Base-by-base conservation (phyloP, 495 filamentous ascomycete genomes). In the Aspergillus panamensis region DNA sequence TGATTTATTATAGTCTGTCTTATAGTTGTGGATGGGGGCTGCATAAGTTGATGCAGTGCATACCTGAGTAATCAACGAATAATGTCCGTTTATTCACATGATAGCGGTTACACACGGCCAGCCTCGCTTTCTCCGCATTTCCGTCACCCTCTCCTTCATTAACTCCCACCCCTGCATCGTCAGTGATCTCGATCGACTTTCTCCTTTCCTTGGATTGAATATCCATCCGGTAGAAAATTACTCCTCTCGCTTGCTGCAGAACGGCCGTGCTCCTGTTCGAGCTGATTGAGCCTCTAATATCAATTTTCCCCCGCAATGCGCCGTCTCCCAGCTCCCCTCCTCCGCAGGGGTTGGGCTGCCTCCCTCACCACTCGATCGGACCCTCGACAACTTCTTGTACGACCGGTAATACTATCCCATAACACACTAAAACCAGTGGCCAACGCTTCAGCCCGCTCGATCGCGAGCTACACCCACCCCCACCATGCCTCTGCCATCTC, bases 401-500 rank as follows among this genome's bases (percentile, higher is more conserved):
- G 16, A 47, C 13, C 29, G 0, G 37, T 42, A n/a, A 20, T 30
- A 13, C 39, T 12, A 0, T 9, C 40, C 3, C 19, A 29, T 25
- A 7, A 20, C 20, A 13, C 17, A 31, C 20, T 37, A 19, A 20
- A 6, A 13, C 3, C n/a, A 37, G 4, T 1, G 2, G 9, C 48
- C 2, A 25, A 8, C 9, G 13, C 31, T 10, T 45, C 20, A 0
- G 20, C 30, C n/a, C 56, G 60, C 25, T 39, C 50, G 7, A 25
- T 58, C n/a, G 60, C 60, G 2, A 62, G 78, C 51, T 87, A 89
- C 66, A 83, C 82, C 2, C 76, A 85, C 42, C 80, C 81, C 9
- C 82, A 88, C 70, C 87, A 92, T 74, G 85, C 87, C 6, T 73
- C 73, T 21, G 85, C 90, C 19, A 84, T 97, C 53, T 97, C 93